A percentile compares a stretch with the other conserved stretches of the same genome.
phyloP scores from a whole-genome alignment of 202 grass and related monocot genomes.

The Dendrocalamus latiflorus region DNA sequence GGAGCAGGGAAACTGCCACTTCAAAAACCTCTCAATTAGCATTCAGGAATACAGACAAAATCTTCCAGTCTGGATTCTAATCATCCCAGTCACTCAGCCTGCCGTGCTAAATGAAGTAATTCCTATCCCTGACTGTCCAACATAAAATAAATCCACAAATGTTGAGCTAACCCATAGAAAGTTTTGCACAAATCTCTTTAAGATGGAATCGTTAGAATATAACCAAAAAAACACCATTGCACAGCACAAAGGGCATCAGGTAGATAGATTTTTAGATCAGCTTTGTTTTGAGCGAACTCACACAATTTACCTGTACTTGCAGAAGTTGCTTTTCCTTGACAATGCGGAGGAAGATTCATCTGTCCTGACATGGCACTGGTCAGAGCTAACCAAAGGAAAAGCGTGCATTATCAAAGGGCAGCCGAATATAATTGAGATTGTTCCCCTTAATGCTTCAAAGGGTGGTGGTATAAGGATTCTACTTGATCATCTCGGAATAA shows the following conservation, averaged over 20 bases:
- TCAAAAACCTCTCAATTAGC: not conserved
- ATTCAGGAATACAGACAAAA: not conserved
- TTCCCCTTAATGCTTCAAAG: constrained; percentile 56
- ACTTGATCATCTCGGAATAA: constrained; percentile 81
- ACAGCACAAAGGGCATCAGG: not conserved
- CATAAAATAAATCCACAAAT: not conserved
- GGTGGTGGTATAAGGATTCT: constrained; percentile 50
- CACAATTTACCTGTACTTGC: constrained; percentile 23
- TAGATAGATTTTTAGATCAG: not conserved
- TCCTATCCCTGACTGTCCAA: not conserved
- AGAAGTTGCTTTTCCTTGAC: constrained; percentile 76
- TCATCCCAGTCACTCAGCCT: not conserved
- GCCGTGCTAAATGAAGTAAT: not conserved
- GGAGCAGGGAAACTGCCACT: not conserved
- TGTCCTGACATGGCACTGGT: constrained; percentile 41
- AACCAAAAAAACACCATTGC: not conserved
- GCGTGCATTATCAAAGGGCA: constrained; percentile 40
- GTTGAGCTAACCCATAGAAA: not conserved
- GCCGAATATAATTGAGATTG: constrained; percentile 55
- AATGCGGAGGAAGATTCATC: constrained; percentile 36
- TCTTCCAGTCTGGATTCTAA: not conserved
- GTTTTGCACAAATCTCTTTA: not conserved
- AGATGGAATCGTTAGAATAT: not conserved
- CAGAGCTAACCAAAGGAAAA: constrained; percentile 36
- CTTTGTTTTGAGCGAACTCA: not conserved